Evolutionary conservation across 1,284 basidiomycete species (phyloP), one percentile per base, ranked within the genome.

Genomic region (Mycena citricolor): DNA sequence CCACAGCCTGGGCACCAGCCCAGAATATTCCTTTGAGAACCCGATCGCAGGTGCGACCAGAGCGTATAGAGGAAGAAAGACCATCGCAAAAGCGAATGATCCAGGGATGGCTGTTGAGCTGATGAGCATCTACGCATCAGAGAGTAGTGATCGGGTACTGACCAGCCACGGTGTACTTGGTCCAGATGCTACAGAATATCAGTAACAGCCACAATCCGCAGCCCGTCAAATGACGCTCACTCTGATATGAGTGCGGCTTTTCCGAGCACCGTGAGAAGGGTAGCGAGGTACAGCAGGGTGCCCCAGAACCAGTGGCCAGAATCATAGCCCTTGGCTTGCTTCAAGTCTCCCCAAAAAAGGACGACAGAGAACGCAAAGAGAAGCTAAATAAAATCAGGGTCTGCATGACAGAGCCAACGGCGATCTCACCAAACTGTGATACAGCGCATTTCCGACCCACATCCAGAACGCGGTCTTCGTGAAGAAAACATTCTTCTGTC

Each of bases 301-400:
- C 97, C 97, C 95, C 95, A 99, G 57, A 95, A 90, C 97, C 97
- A 99, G 66, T 93, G 86, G 6, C 94, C 94, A 10, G 86, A 81
- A 62, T 93, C 87, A 54, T 82, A 76, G 1, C 97, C 97, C 44
- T 82, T 75, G 1, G 76, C 64, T 44, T 90, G 81, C 57, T 94
- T 88, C 49, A 95, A 68, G 61, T 94, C 91, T 24, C 87, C 90
- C 86, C 91, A 93, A 68, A 97, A 98, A 30, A 95, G 74, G 45
- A 94, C 78, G 36, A 94, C 74, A 1, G 94, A 93, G 60, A 97
- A 94, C 2, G 84, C 83, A 61, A 86, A 99, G 16, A 94, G 69
- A 35, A 95, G 64, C 87, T 97, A 37, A 22, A 40, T 16, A 20
- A 26, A 13, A 8, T 14, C 23, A 44, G 2, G 17, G 26, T 26